Percentiles rank a stretch among this genome's conserved stretches.
These are phyloP conservation scores for Cydonia oblonga DNA, from an alignment of 331 rosid genomes.

Conservation along the genomic window DNA sequence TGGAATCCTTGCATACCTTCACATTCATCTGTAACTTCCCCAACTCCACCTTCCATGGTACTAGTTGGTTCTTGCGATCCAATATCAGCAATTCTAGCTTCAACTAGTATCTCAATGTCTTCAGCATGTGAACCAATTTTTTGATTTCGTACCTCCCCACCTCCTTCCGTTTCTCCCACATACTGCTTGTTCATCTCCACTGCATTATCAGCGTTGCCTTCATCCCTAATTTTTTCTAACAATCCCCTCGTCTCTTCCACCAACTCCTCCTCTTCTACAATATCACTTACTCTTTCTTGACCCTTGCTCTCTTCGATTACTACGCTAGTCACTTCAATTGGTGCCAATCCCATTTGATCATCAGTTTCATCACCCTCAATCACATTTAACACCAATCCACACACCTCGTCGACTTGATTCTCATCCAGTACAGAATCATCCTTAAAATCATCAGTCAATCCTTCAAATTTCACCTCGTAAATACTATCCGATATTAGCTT, in stretches of 20 bases:
- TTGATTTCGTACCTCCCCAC: slow-evolving; percentile 1
- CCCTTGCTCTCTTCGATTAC: background rate
- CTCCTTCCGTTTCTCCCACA: background rate
- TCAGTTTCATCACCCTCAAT: background rate
- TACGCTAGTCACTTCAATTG: background rate
- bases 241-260: slow-evolving; percentile 30
- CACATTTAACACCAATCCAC: slow-evolving; percentile 10
- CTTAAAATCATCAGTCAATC: background rate
- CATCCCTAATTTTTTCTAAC: slow-evolving; percentile 42
- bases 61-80: background rate
- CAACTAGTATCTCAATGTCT: background rate
- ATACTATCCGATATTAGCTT: background rate
- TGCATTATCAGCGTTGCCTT: slow-evolving; percentile 9
- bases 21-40: background rate
- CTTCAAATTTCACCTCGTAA: background rate
- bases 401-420: background rate
- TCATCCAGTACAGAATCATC: slow-evolving; percentile 2
- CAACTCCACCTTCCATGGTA: background rate
- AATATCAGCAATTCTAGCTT: slow-evolving; percentile 1
- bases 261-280: slow-evolving; percentile 14
- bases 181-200: background rate
- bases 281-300: background rate
- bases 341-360: background rate
- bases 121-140: background rate
- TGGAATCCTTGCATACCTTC: background rate